Conservation (phyloP, 176 grass and related monocot species). For the Lolium rigidum region DNA sequence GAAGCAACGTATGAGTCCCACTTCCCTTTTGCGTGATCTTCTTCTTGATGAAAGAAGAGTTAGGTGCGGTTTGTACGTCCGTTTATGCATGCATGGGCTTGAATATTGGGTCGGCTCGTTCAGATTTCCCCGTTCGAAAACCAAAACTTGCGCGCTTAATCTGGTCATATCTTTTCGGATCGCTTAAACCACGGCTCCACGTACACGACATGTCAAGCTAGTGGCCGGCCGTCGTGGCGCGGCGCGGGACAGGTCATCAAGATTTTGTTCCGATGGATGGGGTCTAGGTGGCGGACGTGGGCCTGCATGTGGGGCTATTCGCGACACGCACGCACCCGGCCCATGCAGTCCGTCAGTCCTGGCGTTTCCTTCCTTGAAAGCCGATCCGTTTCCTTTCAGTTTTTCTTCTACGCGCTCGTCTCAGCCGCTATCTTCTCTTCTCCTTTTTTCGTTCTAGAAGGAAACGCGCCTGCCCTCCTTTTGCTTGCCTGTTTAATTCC, state of each 20-base stretch:
- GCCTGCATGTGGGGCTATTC: background rate
- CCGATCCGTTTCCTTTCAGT: background rate
- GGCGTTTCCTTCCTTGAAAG: background rate
- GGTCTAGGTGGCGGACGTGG: background rate
- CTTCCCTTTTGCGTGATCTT: too few species aligned
- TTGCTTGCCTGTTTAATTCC: background rate
- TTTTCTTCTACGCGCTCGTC: background rate
- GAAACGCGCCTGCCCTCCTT: background rate
- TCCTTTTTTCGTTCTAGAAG: background rate
- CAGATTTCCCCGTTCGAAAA: too few species aligned
- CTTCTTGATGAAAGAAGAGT: too few species aligned
- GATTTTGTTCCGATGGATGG: background rate
- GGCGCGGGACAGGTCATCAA: background rate
- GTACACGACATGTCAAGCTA: too few species aligned
- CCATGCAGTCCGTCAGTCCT: background rate
- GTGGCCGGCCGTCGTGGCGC: background rate
- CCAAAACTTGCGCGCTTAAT: too few species aligned
- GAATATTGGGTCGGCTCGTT: too few species aligned
- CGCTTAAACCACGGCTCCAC: too few species aligned
- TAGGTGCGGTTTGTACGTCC: too few species aligned
- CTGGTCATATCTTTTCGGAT: too few species aligned
- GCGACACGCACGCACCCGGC: background rate
- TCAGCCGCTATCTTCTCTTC: too few species aligned
- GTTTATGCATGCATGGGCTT: too few species aligned
- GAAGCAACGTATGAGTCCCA: too few species aligned